phyloP scores from a whole-genome alignment of 148 eudicot species.

The Suaeda aralocaspica region DNA sequence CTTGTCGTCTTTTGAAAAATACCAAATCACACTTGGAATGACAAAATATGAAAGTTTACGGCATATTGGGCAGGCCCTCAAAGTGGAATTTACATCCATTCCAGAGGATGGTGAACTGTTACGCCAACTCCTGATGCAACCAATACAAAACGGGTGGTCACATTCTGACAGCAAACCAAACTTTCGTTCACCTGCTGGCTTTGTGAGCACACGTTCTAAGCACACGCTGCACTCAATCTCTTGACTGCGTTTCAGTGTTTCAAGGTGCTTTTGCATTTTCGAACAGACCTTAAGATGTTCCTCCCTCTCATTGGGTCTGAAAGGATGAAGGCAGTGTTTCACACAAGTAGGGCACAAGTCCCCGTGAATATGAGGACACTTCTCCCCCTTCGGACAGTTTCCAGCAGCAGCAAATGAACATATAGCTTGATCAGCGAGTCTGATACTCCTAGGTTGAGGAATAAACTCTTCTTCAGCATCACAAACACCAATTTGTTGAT shows the following conservation, averaged over 20 bases:
- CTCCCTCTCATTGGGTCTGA: slow-evolving; percentile 70
- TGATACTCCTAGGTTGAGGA: slow-evolving; percentile 31
- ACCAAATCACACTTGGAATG: slow-evolving; percentile 98
- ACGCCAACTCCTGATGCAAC: slow-evolving; percentile 93
- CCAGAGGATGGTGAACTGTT: slow-evolving; percentile 82
- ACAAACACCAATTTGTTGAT: slow-evolving; percentile 25
- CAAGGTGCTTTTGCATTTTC: slow-evolving; percentile 68
- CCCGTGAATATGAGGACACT: slow-evolving; percentile 90
- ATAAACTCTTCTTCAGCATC: slow-evolving; percentile 29
- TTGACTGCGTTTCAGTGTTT: slow-evolving; percentile 74
- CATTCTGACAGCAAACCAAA: slow-evolving; percentile 93
- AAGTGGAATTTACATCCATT: slow-evolving; percentile 83
- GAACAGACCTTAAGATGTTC: slow-evolving; percentile 64
- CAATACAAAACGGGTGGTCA: slow-evolving; percentile 88
- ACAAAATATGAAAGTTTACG: slow-evolving; percentile 92
- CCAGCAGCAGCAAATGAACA: slow-evolving; percentile 94
- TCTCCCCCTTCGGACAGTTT: slow-evolving; percentile 74
- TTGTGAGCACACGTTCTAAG: slow-evolving; percentile 85
- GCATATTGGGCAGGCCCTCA: slow-evolving; percentile 95
- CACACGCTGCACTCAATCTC: slow-evolving; percentile 97
- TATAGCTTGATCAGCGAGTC: slow-evolving; percentile 51
- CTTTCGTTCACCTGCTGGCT: slow-evolving; percentile 67
- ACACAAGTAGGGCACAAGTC: slow-evolving; percentile 76
- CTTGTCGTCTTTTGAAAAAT: slow-evolving; percentile 72
- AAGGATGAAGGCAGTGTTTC: slow-evolving; percentile 85